These are phyloP conservation scores for Aspergillus steynii DNA, from an alignment of 495 filamentous ascomycete genomes.

Conservation along the genomic window DNA sequence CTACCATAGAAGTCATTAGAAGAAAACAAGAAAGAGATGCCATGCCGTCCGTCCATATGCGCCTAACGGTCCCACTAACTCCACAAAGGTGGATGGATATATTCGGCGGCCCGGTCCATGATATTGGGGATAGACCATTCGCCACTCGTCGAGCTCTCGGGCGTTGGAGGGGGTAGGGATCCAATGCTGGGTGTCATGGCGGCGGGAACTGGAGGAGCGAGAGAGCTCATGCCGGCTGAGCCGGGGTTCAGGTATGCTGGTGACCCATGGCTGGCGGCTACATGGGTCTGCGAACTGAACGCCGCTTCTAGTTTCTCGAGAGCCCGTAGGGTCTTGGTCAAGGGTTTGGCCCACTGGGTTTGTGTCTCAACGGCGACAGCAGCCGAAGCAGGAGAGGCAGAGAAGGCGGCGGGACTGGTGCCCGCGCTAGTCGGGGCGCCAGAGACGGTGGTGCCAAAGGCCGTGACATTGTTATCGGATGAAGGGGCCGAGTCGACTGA, in stretches of 20 bases:
- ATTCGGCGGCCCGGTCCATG: conserved; percentile 47
- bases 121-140: conserved; percentile 50
- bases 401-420: conserved; percentile 21
- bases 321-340: conserved; percentile 48
- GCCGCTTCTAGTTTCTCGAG: conserved; percentile 47
- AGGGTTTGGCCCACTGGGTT: conserved; percentile 49
- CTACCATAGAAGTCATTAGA: neutral
- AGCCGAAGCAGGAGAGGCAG: conserved; percentile 30
- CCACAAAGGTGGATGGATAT: conserved; percentile 51
- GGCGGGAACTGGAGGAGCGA: conserved; percentile 25
- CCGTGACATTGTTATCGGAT: conserved; percentile 11
- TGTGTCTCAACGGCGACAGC: conserved; percentile 35
- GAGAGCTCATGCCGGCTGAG: conserved; percentile 8
- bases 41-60: conserved; percentile 1
- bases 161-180: conserved; percentile 47
- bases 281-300: conserved; percentile 30
- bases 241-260: conserved; percentile 22
- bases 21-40: neutral
- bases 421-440: conserved; percentile 25
- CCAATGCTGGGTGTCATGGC: conserved; percentile 39
- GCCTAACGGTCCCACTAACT: conserved; percentile 18
- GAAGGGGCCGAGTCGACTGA: conserved; percentile 13
- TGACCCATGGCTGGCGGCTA: conserved; percentile 10
- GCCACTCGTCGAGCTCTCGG: conserved; percentile 49
- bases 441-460: conserved; percentile 32